These are phyloP conservation scores for Mortierella sp. DNA, from an alignment of 371 early-diverging fungal species.

Conservation along the genomic window DNA sequence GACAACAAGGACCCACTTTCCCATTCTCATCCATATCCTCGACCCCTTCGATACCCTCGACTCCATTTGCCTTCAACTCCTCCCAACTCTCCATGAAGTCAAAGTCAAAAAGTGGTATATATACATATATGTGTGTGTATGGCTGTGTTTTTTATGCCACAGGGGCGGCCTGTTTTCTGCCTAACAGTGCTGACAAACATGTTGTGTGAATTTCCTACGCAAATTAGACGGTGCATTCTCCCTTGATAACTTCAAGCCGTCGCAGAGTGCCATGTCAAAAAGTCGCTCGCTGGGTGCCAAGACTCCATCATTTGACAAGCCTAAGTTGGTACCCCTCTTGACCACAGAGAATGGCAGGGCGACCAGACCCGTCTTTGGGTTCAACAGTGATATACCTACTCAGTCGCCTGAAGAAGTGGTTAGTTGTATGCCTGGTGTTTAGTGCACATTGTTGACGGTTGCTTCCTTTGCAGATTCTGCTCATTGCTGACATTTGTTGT, in stretches of 20 bases:
- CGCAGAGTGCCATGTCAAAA: slow-evolving; percentile 9
- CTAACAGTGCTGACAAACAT: slow-evolving; percentile 5
- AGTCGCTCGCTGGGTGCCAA: slow-evolving; percentile 15
- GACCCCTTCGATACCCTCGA: slow-evolving; percentile 17
- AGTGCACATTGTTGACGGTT: not conserved
- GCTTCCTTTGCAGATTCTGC: not conserved
- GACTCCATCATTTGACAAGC: slow-evolving; percentile 17
- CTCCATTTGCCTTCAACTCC: slow-evolving; percentile 16
- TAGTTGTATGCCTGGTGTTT: not conserved
- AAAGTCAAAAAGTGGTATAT: slow-evolving; percentile 17
- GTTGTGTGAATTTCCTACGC: not conserved
- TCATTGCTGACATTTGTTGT: not conserved
- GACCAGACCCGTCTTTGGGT: slow-evolving; percentile 8
- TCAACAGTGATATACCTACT: slow-evolving; percentile 20
- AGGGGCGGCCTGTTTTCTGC: slow-evolving; percentile 17
- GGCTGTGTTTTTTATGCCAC: too few relatives aligned
- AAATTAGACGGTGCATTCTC: not conserved
- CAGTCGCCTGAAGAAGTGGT: slow-evolving; percentile 32
- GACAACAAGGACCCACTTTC: not conserved
- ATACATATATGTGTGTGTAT: too few relatives aligned
- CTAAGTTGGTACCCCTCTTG: slow-evolving; percentile 1
- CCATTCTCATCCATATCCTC: not conserved
- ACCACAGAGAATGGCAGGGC: not conserved
- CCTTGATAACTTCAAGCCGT: not conserved
- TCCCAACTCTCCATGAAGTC: slow-evolving; percentile 20